Evolutionary conservation across 2,329 filamentous ascomycete genomes (phyloP).

Genomic region (Zymoseptoria crescenta): DNA sequence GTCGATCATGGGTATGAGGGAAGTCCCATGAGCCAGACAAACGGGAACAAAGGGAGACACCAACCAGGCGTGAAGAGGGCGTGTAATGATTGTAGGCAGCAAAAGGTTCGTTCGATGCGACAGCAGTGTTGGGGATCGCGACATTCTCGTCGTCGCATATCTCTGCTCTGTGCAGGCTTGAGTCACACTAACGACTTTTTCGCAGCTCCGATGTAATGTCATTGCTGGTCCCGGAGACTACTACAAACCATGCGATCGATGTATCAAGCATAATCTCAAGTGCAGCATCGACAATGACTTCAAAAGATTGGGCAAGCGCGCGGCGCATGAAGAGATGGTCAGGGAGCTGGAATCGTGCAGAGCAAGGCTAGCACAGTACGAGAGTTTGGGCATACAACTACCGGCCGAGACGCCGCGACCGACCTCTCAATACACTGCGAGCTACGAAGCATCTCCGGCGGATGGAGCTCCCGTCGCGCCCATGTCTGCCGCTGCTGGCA

Average conservation of each 20-base stretch:
- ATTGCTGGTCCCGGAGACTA: slow-evolving; percentile 57
- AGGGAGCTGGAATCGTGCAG: slow-evolving; percentile 61
- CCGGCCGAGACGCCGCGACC: slow-evolving; percentile 16
- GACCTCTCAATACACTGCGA: slow-evolving; percentile 15
- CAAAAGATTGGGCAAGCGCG: slow-evolving; percentile 74
- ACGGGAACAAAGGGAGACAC: slow-evolving; percentile 21
- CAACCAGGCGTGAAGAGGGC: slow-evolving; percentile 59
- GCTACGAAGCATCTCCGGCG: slow-evolving; percentile 19
- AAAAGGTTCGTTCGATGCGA: slow-evolving; percentile 55
- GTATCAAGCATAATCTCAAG: slow-evolving; percentile 68
- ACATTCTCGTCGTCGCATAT: not conserved
- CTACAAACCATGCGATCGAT: slow-evolving; percentile 69
- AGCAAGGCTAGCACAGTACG: slow-evolving; percentile 28
- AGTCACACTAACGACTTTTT: not conserved
- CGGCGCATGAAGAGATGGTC: slow-evolving; percentile 79
- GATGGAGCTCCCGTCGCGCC: slow-evolving; percentile 21
- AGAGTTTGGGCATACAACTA: slow-evolving; percentile 24
- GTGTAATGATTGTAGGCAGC: slow-evolving; percentile 77
- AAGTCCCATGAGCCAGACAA: slow-evolving; percentile 11
- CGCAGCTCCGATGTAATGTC: slow-evolving; percentile 73
- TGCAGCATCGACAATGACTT: slow-evolving; percentile 87
- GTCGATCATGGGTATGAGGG: slow-evolving; percentile 8
- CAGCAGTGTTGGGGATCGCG: not conserved
- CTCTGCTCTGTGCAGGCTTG: not conserved
- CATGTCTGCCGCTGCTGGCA: slow-evolving; percentile 15